Base-by-base conservation (phyloP, 257 asterid species). In the Penstemon davidsonii region DNA sequence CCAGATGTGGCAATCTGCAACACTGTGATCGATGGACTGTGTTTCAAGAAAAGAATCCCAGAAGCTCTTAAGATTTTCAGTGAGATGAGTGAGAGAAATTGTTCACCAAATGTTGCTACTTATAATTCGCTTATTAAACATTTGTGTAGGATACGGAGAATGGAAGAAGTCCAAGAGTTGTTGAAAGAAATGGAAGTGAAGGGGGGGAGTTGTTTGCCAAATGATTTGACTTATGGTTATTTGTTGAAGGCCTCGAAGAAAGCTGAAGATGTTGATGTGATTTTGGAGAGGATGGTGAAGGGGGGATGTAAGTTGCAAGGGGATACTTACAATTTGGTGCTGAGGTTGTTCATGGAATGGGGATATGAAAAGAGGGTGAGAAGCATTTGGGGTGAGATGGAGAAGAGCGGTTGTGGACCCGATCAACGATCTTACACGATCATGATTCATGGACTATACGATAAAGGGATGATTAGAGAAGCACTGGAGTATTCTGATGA, bases 31-130 rank as follows among this genome's bases (percentile, higher is more conserved):
- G 90, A 92, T 43, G 96, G 96, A 25, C 66, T 92, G 74, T 89
- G 98, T 78, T 92, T 87, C 85, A 92, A 92, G 87, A 87, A 89
- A 76, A 80, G 91, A 65, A 83, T 92, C 4, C 96, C 96, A 0
- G 96, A 89, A 64, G 98, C 96, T 37, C 81, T 92, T 1, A 61
- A 65, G 70, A 84, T 92, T 25, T 79, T 87, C 4, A 18, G 18
- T 0, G 88, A 77, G 71, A 89, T 92, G 98, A 74, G 74, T 9
- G 80, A 67, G 65, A 77, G 75, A 65, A 86, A 71, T 1, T 81
- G 85, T 41, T 56, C 71, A 6, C 92, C 92, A 5, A 79, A 89
- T 60, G 80, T 66, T 6, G 86, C 83, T 0, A 86, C 98, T 6
- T 89, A 89, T 62, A 89, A 87, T 62, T 73, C 92, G 7, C 78